Percentiles rank a stretch among this genome's conserved stretches.
These are phyloP conservation scores for Cryptosporidium muris DNA, from an alignment of 169 alveolate genomes.

Conservation along the genomic window DNA sequence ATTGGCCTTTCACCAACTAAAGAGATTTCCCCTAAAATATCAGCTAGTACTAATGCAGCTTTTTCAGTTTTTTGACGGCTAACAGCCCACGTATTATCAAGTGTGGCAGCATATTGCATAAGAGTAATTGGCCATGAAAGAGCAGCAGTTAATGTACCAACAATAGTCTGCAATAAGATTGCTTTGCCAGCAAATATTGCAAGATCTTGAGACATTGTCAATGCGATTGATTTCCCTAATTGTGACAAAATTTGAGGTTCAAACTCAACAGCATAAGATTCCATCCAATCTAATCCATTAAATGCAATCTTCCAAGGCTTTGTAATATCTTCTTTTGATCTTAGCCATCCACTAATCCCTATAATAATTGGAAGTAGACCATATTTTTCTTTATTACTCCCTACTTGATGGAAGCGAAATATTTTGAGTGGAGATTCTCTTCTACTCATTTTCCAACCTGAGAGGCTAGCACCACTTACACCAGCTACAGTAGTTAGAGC, in stretches of 20 bases:
- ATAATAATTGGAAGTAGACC: constrained; percentile 58
- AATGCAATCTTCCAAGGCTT: constrained; percentile 51
- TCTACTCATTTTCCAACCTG: constrained; percentile 72
- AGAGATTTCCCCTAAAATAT: constrained; percentile 76
- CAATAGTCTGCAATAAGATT: constrained; percentile 53
- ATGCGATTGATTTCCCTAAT: constrained; percentile 35
- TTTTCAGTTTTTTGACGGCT: constrained; percentile 86
- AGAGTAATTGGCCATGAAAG: constrained; percentile 87
- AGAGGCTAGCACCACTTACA: constrained; percentile 58
- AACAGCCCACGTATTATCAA: constrained; percentile 89
- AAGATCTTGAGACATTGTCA: constrained; percentile 71
- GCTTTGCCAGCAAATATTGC: constrained; percentile 71
- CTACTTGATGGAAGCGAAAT: constrained; percentile 37
- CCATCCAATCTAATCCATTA: constrained; percentile 70
- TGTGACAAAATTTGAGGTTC: constrained; percentile 58
- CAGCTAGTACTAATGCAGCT: constrained; percentile 88
- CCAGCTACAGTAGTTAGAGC: constrained; percentile 65
- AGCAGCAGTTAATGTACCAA: constrained; percentile 58
- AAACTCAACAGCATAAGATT: constrained; percentile 45
- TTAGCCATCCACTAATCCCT: constrained; percentile 66
- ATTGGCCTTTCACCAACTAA: constrained; percentile 90
- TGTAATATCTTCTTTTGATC: constrained; percentile 35
- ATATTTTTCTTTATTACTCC: constrained; percentile 5
- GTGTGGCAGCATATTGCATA: constrained; percentile 85
- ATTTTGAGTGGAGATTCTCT: constrained; percentile 60